These are phyloP conservation scores for Fusarium illudens DNA, from an alignment of 2,329 filamentous ascomycete genomes.

Conservation along the genomic window DNA sequence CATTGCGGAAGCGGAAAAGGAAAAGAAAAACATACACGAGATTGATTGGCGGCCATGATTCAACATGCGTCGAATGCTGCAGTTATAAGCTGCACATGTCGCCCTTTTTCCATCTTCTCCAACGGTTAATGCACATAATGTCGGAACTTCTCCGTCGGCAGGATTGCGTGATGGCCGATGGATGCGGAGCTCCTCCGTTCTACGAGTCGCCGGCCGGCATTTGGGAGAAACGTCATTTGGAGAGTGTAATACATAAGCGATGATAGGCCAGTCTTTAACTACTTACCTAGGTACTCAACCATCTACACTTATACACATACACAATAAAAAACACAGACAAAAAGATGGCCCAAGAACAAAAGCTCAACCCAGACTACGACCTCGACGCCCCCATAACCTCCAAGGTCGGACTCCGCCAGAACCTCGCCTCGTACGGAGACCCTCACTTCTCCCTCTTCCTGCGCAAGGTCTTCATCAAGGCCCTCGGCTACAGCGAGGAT, in stretches of 20 bases:
- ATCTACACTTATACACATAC: not conserved
- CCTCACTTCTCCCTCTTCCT: conserved; percentile 79
- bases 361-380: conserved; percentile 65
- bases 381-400: conserved; percentile 62
- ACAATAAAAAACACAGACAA: conserved; percentile 1
- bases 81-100: not conserved
- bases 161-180: conserved; percentile 30
- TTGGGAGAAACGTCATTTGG: conserved; percentile 20
- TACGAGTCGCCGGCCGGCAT: not conserved
- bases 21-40: not conserved
- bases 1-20: conserved; percentile 35
- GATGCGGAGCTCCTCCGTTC: conserved; percentile 30
- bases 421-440: conserved; percentile 75
- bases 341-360: conserved; percentile 26
- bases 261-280: conserved; percentile 29
- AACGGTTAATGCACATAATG: not conserved
- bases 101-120: not conserved
- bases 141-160: conserved; percentile 23
- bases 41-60: not conserved
- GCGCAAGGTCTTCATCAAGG: conserved; percentile 80
- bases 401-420: conserved; percentile 66
- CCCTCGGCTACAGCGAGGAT: conserved; percentile 76
- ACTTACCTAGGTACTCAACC: not conserved
- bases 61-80: not conserved
- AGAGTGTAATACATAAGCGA: conserved; percentile 32